These are phyloP conservation scores for Pyricularia grisea DNA, from an alignment of 2,329 filamentous ascomycete genomes.

Conservation along the genomic window DNA sequence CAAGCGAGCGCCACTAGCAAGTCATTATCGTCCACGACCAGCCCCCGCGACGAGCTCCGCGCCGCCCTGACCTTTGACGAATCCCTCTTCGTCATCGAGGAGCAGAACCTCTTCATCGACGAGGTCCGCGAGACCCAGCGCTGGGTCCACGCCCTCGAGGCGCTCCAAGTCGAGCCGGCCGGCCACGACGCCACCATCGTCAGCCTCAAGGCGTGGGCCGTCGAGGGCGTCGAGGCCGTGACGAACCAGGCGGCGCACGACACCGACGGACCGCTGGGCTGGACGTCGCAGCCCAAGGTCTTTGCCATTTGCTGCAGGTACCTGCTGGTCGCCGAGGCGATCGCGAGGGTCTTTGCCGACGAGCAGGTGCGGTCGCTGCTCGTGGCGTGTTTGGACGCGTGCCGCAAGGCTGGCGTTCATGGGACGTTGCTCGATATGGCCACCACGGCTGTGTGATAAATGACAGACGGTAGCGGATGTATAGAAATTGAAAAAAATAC, in stretches of 20 bases:
- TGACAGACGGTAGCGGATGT: background rate
- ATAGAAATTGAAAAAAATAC: background rate
- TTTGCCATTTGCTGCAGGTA: conserved; percentile 50
- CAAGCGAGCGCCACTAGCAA: background rate
- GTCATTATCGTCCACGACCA: background rate
- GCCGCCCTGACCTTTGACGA: conserved; percentile 46
- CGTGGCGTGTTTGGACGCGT: conserved; percentile 1
- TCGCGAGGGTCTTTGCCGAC: conserved; percentile 12
- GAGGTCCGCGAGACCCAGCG: conserved; percentile 61
- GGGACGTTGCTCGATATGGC: conserved; percentile 11
- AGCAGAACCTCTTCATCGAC: conserved; percentile 91
- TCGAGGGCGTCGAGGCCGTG: conserved; percentile 36
- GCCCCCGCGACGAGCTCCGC: conserved; percentile 29
- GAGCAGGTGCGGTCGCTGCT: conserved; percentile 6
- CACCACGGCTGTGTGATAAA: background rate
- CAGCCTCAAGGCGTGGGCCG: conserved; percentile 35
- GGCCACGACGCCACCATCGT: conserved; percentile 10
- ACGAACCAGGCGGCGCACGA: conserved; percentile 12
- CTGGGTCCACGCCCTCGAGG: conserved; percentile 51
- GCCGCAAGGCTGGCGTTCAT: conserved; percentile 8
- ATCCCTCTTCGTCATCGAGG: conserved; percentile 76
- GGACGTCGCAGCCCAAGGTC: conserved; percentile 57
- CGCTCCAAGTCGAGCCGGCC: conserved; percentile 12
- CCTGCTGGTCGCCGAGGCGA: conserved; percentile 26
- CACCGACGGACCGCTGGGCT: conserved; percentile 60